These are phyloP conservation scores for Aspergillus neotritici DNA, from an alignment of 2,329 filamentous ascomycete species.

Conservation along the genomic window DNA sequence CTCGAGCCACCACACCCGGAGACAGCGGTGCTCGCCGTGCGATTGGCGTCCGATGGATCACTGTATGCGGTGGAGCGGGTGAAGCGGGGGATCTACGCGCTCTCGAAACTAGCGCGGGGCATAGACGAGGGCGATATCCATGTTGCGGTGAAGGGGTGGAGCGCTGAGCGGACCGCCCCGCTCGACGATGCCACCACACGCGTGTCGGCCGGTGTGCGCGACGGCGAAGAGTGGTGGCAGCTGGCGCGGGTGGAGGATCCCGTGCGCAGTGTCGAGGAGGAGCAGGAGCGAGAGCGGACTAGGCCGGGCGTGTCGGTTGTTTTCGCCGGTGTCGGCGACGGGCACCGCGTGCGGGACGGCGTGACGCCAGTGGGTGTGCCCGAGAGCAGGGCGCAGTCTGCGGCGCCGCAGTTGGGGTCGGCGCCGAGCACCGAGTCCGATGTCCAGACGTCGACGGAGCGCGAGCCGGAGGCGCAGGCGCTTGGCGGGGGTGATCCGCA, in stretches of 20 bases:
- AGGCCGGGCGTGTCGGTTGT: conserved; percentile 26
- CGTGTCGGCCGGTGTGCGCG: background rate
- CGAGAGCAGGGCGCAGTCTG: conserved; percentile 13
- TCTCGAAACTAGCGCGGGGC: conserved; percentile 29
- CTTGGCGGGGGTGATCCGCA: conserved; percentile 13
- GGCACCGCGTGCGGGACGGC: conserved; percentile 5
- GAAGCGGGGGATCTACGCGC: conserved; percentile 36
- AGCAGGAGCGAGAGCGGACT: conserved; percentile 16
- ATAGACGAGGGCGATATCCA: conserved; percentile 36
- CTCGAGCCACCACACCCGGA: conserved; percentile 27
- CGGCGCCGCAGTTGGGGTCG: conserved; percentile 9
- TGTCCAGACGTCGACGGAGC: conserved; percentile 2
- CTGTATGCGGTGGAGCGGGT: conserved; percentile 38
- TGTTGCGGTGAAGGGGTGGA: conserved; percentile 34
- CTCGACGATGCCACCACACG: no score
- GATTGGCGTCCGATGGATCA: conserved; percentile 24
- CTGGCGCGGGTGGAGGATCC: conserved; percentile 30
- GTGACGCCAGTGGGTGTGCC: conserved; percentile 17
- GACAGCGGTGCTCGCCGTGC: conserved; percentile 27
- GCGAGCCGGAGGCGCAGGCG: conserved; percentile 5
- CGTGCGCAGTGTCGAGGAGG: conserved; percentile 10
- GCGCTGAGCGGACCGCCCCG: conserved; percentile 1
- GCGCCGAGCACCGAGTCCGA: conserved; percentile 12
- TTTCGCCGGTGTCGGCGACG: conserved; percentile 18
- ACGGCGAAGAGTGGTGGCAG: conserved; percentile 30